A percentile compares a stretch with the other conserved stretches of the same genome.
phyloP scores from a whole-genome alignment of 768 basidiomycete species.

The Russula sp. region DNA sequence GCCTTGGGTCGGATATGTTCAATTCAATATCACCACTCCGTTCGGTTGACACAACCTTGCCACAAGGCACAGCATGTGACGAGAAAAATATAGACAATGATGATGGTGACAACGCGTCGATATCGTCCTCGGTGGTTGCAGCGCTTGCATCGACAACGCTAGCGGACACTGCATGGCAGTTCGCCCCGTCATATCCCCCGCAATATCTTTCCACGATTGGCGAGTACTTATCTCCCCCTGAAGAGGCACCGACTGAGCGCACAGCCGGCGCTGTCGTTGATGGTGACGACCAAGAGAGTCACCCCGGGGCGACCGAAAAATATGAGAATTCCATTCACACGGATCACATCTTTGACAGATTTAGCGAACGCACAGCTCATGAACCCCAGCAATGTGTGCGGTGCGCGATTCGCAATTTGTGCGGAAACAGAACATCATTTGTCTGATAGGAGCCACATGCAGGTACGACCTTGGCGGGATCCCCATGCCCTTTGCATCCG shows the following conservation, averaged over 20 bases:
- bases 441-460: slow-evolving; percentile 9
- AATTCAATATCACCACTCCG: slow-evolving; percentile 29
- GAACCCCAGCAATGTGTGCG: slow-evolving; percentile 84
- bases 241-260: slow-evolving; percentile 37
- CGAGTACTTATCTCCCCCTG: slow-evolving; percentile 60
- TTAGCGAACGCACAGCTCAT: slow-evolving; percentile 61
- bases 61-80: background rate
- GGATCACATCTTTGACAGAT: slow-evolving; percentile 84
- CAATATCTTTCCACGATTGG: slow-evolving; percentile 69
- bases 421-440: background rate
- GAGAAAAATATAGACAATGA: slow-evolving; percentile 16
- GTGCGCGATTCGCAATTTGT: slow-evolving; percentile 39
- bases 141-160: slow-evolving; percentile 53
- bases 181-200: slow-evolving; percentile 58
- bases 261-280: slow-evolving; percentile 39
- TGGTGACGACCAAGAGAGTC: slow-evolving; percentile 38
- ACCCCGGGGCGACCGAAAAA: slow-evolving; percentile 59
- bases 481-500: slow-evolving; percentile 83
- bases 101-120: slow-evolving; percentile 36
- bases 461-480: slow-evolving; percentile 86
- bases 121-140: slow-evolving; percentile 32
- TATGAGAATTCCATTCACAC: slow-evolving; percentile 78
- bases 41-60: background rate
- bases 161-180: slow-evolving; percentile 58
- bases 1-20: slow-evolving; percentile 65